A percentile compares a stretch with the other conserved stretches of the same genome.
phyloP scores from a whole-genome alignment of 83 land plant species.

The Picea abies region DNA sequence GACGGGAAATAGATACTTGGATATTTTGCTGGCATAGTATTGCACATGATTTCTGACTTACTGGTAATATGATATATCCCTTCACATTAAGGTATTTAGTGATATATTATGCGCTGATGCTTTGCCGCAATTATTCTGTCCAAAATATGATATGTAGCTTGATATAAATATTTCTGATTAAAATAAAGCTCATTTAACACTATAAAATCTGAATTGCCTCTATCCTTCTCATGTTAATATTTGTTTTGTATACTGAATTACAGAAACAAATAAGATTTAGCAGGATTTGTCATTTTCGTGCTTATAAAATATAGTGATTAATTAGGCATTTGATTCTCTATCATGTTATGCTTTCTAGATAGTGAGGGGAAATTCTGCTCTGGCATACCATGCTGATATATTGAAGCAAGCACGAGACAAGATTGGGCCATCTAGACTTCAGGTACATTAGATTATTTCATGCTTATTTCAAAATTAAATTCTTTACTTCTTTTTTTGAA shows the following conservation, averaged over 20 bases:
- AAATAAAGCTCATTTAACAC: neutral
- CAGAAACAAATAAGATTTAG: neutral
- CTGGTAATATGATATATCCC: neutral
- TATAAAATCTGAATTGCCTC: neutral
- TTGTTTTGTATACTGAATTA: neutral
- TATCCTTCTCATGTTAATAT: neutral
- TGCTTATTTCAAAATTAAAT: slow-evolving; percentile 4
- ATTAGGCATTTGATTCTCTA: neutral
- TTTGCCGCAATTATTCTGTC: too few relatives aligned
- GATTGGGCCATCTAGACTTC: slow-evolving; percentile 25
- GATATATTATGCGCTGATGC: neutral
- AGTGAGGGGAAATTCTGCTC: slow-evolving; percentile 32
- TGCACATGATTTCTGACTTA: too few relatives aligned
- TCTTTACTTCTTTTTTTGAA: neutral
- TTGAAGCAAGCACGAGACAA: slow-evolving; percentile 21
- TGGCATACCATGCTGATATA: slow-evolving; percentile 36
- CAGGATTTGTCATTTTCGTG: neutral
- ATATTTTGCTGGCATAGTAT: too few relatives aligned
- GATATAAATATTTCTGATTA: neutral
- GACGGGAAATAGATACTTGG: too few relatives aligned
- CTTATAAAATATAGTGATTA: neutral
- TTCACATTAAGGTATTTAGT: neutral
- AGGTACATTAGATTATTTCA: slow-evolving; percentile 19
- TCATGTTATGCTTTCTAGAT: slow-evolving; percentile 23
- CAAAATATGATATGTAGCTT: neutral